These are phyloP conservation scores for Knufia petricola DNA, from an alignment of 2,329 filamentous ascomycete species.

Conservation along the genomic window DNA sequence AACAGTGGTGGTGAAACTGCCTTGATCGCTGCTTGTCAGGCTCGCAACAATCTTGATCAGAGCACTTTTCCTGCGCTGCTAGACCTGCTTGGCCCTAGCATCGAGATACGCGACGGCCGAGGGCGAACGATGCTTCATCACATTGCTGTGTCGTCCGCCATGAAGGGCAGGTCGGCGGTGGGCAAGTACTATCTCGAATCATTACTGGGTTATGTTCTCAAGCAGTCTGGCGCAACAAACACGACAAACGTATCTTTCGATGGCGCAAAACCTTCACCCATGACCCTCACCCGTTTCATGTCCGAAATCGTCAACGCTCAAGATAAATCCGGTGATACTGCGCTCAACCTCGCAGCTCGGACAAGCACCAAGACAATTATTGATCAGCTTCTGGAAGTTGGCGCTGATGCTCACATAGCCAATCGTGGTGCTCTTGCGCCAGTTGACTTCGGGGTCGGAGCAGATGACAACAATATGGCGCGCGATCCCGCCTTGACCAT, in stretches of 20 bases:
- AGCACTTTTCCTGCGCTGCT: constrained; percentile 83
- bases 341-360: constrained; percentile 82
- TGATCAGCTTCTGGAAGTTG: constrained; percentile 89
- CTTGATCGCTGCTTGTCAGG: constrained; percentile 81
- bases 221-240: constrained; percentile 58
- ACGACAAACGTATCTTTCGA: constrained; percentile 36
- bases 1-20: constrained; percentile 88
- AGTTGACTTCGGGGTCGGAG: constrained; percentile 84
- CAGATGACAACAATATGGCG: constrained; percentile 43
- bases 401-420: constrained; percentile 81
- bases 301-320: constrained; percentile 93
- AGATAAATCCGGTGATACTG: constrained; percentile 89
- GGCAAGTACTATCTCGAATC: constrained; percentile 95
- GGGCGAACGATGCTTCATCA: constrained; percentile 90
- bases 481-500: constrained; percentile 32
- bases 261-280: constrained; percentile 36
- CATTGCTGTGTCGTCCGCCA: constrained; percentile 89
- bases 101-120: constrained; percentile 81
- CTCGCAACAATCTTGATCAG: constrained; percentile 89
- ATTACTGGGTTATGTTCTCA: constrained; percentile 85
- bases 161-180: constrained; percentile 82
- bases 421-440: constrained; percentile 84
- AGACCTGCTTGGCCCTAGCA: constrained; percentile 78
- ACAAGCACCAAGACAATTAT: constrained; percentile 93
- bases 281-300: constrained; percentile 88